Percentiles rank a stretch among this genome's conserved stretches.
phyloP scores from a whole-genome alignment of 176 grass and related monocot species.

The Oryza rufipogon region DNA sequence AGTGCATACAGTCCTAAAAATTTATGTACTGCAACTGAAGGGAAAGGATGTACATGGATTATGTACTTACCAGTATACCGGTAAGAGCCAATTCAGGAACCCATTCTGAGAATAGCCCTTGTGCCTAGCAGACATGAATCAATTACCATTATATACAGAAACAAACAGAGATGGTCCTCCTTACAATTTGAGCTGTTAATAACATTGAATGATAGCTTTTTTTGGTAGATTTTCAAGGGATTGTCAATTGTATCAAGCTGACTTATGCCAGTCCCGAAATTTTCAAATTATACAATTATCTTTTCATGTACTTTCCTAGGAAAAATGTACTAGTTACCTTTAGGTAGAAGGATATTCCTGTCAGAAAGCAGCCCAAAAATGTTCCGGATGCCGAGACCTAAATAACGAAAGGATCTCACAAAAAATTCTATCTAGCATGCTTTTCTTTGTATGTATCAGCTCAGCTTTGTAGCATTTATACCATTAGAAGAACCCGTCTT shows the following conservation, averaged over 20 bases:
- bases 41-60: not conserved
- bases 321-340: constrained; percentile 53
- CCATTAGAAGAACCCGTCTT: constrained; percentile 77
- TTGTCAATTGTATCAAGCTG: not conserved
- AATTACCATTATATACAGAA: constrained; percentile 31
- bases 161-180: not conserved
- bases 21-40: constrained; percentile 10
- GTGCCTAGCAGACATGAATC: constrained; percentile 46
- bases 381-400: constrained; percentile 79
- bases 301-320: not conserved
- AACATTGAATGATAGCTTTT: not conserved
- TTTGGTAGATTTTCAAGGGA: not conserved
- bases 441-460: constrained; percentile 35
- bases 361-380: constrained; percentile 67
- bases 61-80: constrained; percentile 64
- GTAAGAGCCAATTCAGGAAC: constrained; percentile 67
- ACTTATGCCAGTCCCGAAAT: not conserved
- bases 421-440: constrained; percentile 26
- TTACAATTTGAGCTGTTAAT: not conserved
- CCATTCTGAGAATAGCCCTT: constrained; percentile 55
- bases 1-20: not conserved
- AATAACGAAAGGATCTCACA: constrained; percentile 45
- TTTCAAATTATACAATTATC: not conserved
- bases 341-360: constrained; percentile 71
- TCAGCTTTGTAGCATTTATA: constrained; percentile 49